Conservation (phyloP, 148 eudicot genomes). For the Rhododendron molle region DNA sequence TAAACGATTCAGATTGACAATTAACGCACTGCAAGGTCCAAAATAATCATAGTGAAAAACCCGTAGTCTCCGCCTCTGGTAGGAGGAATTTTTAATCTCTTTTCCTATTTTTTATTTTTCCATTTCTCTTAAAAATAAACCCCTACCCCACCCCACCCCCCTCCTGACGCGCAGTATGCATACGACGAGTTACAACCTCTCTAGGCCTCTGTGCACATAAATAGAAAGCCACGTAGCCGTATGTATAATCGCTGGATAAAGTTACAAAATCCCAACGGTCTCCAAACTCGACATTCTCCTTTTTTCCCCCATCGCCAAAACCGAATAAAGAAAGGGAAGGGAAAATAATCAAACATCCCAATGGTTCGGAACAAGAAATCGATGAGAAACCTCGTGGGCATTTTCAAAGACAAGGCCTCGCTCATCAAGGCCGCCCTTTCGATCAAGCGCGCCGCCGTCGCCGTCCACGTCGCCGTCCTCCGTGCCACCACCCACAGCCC, state of each 20-base stretch:
- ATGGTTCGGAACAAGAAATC: slow-evolving; percentile 31
- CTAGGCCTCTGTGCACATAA: not conserved
- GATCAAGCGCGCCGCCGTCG: slow-evolving; percentile 23
- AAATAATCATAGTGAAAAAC: too few species aligned
- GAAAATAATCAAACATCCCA: not conserved
- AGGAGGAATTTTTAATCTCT: too few species aligned
- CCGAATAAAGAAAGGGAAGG: too few species aligned
- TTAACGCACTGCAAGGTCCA: too few species aligned
- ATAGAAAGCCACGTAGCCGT: not conserved
- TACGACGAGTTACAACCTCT: too few species aligned
- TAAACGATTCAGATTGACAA: too few species aligned
- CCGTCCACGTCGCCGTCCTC: slow-evolving; percentile 37
- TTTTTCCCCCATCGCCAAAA: not conserved
- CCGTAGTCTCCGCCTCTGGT: too few species aligned
- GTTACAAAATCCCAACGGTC: not conserved
- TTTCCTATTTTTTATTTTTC: too few species aligned
- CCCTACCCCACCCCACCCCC: not conserved
- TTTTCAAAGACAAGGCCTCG: slow-evolving; percentile 63
- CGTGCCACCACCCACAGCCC: slow-evolving; percentile 51
- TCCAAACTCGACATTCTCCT: not conserved
- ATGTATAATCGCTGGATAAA: not conserved
- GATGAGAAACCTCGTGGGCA: slow-evolving; percentile 35
- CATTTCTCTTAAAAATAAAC: too few species aligned
- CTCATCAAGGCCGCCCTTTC: slow-evolving; percentile 50
- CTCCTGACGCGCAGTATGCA: not conserved